A percentile compares a stretch with the other conserved stretches of the same genome.
These are phyloP conservation scores for Antrodiella citrinella DNA, from an alignment of 768 basidiomycete genomes.

Conservation along the genomic window DNA sequence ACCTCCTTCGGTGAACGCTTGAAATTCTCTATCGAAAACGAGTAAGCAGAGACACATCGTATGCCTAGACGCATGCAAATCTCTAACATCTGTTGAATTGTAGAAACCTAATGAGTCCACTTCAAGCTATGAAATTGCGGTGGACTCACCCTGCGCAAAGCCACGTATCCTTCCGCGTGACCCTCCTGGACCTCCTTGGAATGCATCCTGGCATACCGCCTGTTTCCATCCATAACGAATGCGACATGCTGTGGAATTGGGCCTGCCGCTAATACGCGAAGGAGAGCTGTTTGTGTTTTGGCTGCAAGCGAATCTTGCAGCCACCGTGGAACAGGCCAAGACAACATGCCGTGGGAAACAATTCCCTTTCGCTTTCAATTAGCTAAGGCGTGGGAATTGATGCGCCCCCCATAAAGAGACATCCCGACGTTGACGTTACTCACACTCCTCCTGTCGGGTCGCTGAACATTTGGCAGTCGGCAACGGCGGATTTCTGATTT, in stretches of 20 bases:
- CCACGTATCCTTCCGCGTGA: constrained; percentile 77
- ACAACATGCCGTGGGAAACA: constrained; percentile 15
- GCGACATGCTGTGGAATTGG: constrained; percentile 88
- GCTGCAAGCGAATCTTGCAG: constrained; percentile 12
- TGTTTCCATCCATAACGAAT: constrained; percentile 97
- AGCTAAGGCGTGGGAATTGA: not conserved
- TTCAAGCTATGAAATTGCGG: not conserved
- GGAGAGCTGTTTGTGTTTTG: constrained; percentile 37
- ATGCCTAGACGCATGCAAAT: constrained; percentile 77
- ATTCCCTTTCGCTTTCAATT: not conserved
- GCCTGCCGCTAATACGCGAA: constrained; percentile 66
- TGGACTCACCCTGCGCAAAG: constrained; percentile 65
- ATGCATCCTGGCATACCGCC: constrained; percentile 73
- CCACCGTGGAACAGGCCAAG: constrained; percentile 21
- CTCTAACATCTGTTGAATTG: constrained; percentile 59
- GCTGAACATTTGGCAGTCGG: not conserved
- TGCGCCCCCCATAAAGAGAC: too few species aligned
- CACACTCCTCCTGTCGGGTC: too few species aligned
- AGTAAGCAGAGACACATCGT: constrained; percentile 85
- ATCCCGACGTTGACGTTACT: too few species aligned
- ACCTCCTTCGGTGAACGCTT: constrained; percentile 83
- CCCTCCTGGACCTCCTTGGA: constrained; percentile 67
- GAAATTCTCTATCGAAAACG: constrained; percentile 98
- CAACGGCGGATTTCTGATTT: constrained; percentile 19
- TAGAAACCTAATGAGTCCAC: not conserved